These are phyloP conservation scores for Alternaria gaisen DNA, from an alignment of 2,329 filamentous ascomycete genomes.

Conservation along the genomic window DNA sequence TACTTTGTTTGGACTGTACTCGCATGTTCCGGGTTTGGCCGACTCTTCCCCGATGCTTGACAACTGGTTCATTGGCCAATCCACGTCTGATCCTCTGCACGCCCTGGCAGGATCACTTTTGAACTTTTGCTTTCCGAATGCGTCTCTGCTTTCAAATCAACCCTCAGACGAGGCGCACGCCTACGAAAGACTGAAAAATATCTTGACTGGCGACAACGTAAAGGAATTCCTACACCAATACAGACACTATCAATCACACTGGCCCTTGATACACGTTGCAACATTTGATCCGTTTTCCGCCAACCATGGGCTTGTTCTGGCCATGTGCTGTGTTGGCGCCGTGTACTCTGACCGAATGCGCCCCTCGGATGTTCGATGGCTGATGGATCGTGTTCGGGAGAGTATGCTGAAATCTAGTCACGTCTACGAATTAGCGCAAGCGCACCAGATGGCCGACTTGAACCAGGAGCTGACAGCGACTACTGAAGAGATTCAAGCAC, in stretches of 20 bases:
- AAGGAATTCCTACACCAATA: slow-evolving; percentile 76
- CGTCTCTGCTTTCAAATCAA: slow-evolving; percentile 29
- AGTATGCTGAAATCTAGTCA: slow-evolving; percentile 66
- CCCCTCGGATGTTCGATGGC: slow-evolving; percentile 69
- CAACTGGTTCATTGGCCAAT: slow-evolving; percentile 54
- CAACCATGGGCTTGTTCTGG: slow-evolving; percentile 72
- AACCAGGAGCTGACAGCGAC: slow-evolving; percentile 51
- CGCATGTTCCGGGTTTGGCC: slow-evolving; percentile 55
- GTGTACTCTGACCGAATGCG: slow-evolving; percentile 74
- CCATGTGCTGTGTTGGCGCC: slow-evolving; percentile 77
- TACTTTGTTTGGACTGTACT: slow-evolving; percentile 60
- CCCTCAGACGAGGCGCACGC: slow-evolving; percentile 54
- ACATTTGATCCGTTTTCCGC: slow-evolving; percentile 73
- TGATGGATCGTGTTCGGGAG: slow-evolving; percentile 70
- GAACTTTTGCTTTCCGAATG: slow-evolving; percentile 63
- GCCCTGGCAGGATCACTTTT: slow-evolving; percentile 56
- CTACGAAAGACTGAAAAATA: slow-evolving; percentile 62
- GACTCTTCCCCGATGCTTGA: slow-evolving; percentile 49
- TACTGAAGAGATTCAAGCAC: slow-evolving; percentile 73
- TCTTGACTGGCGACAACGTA: slow-evolving; percentile 73
- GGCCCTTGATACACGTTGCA: slow-evolving; percentile 75
- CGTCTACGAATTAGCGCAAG: slow-evolving; percentile 56
- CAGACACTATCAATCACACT: slow-evolving; percentile 76
- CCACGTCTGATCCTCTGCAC: slow-evolving; percentile 55
- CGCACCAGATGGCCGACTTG: slow-evolving; percentile 52